Percentiles rank a stretch among this genome's conserved stretches.
Evolutionary conservation across 176 grass and related monocot genomes (phyloP).

Genomic region (Oryza brachyantha): DNA sequence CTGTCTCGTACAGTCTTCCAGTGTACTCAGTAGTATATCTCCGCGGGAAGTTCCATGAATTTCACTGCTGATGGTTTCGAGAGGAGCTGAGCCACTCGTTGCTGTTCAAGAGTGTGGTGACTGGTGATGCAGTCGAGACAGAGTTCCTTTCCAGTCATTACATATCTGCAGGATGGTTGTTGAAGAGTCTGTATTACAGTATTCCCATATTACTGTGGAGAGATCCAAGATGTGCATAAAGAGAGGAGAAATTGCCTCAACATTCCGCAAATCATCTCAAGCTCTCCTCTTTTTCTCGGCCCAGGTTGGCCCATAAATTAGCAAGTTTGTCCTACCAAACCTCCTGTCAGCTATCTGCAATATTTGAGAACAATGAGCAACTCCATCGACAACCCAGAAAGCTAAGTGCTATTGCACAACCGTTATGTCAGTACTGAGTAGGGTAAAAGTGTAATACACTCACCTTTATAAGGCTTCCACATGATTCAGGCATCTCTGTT

Average conservation of each 20-base stretch:
- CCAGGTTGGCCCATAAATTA: conserved; percentile 89
- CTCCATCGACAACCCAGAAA: background rate
- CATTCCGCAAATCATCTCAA: conserved; percentile 20
- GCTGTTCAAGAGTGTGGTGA: background rate
- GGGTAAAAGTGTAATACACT: background rate
- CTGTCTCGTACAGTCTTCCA: background rate
- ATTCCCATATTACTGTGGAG: background rate
- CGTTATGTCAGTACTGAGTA: background rate
- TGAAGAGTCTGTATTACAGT: background rate
- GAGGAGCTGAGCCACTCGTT: background rate
- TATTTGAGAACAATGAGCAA: conserved; percentile 32
- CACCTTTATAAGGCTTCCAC: conserved; percentile 76
- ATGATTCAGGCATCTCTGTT: conserved; percentile 74
- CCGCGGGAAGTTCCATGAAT: background rate
- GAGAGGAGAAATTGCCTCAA: background rate
- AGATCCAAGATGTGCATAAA: background rate
- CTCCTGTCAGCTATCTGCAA: conserved; percentile 86
- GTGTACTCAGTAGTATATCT: background rate
- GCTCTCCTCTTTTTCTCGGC: conserved; percentile 81
- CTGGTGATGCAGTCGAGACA: background rate
- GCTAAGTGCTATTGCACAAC: background rate
- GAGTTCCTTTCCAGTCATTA: background rate
- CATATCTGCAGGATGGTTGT: background rate
- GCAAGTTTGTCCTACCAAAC: conserved; percentile 92
- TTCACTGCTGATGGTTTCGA: background rate